Percentiles rank a stretch among this genome's conserved stretches.
These are phyloP conservation scores for Balakata baccata DNA, from an alignment of 345 rosid genomes.

Conservation along the genomic window DNA sequence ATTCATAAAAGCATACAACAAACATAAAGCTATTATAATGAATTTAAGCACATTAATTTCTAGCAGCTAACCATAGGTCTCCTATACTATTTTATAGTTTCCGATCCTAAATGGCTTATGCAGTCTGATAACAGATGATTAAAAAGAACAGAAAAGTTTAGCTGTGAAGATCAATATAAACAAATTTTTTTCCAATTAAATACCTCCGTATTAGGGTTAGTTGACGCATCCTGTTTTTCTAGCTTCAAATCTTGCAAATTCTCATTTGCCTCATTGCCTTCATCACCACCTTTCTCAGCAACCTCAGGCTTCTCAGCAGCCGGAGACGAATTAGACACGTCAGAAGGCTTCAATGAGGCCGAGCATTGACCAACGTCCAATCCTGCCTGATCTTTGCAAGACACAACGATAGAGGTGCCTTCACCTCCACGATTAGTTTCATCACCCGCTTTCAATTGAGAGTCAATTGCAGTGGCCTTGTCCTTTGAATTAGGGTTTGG, in stretches of 20 bases:
- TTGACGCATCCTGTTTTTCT: not conserved
- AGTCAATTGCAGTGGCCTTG: not conserved
- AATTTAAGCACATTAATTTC: too few species aligned
- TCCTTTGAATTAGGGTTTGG: slow-evolving; percentile 18
- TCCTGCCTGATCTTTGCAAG: not conserved
- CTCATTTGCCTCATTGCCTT: not conserved
- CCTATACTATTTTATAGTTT: too few species aligned
- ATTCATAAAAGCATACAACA: not conserved
- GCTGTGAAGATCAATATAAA: too few species aligned
- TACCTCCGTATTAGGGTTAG: slow-evolving; percentile 10
- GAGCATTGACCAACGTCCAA: slow-evolving; percentile 15
- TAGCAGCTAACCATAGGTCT: too few species aligned
- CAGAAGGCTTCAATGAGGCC: not conserved
- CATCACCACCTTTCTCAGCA: not conserved
- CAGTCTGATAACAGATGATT: too few species aligned
- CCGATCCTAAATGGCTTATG: too few species aligned
- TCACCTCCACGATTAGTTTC: not conserved
- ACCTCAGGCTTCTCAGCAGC: slow-evolving; percentile 4
- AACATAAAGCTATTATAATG: too few species aligned
- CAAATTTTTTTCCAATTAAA: not conserved
- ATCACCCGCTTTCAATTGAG: not conserved
- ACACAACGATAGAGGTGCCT: not conserved
- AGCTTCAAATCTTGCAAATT: not conserved
- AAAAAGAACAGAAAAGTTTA: too few species aligned
- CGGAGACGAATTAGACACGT: not conserved